Base-by-base conservation (phyloP, 2,329 filamentous ascomycete genomes). In the Aspergillus brasiliensis region DNA sequence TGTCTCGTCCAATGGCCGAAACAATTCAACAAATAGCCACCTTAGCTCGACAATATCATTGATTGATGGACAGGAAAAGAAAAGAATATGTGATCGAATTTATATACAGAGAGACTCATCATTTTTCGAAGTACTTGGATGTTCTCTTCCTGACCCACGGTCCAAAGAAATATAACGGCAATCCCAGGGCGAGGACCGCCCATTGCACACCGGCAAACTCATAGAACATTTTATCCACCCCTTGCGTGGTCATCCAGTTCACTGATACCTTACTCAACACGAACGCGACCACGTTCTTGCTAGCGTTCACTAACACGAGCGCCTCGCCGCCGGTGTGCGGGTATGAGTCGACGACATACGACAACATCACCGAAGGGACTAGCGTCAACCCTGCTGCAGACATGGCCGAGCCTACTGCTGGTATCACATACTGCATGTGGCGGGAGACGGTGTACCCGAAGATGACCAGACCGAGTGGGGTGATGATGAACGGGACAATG, bases 401-500 rank as follows among this genome's bases (percentile, higher is more conserved):
- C 37, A 76, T 69, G 2, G 73, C 69, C 3, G 64, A 64, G 0
- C 73, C 73, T 4, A 71, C 67, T 3, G 72, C 70, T 1, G 71
- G 67, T 4, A 61, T 58, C 27, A 70, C 65, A 31, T 67, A 68
- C 34, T 69, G 64, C 37, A 64, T 62, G n/a, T 65, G 49, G 1
- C 65, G 59, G 1, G 69, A 58, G 25, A 75, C 40, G 4, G 68
- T 71, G 49, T 73, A 75, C 34, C 71, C 69, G 47, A 72, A 73
- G n/a, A 75, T 64, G 23, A 75, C 62, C 2, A 76, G 67, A 8
- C 73, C 74, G 4, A 67, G 51, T 3, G 74, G 70, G n/a, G 69
- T 71, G 34, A 75, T 52, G n/a, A 76, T 46, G 47, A 78, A 72
- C 5, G 77, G 77, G 10, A 78, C 62, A 23, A 76, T 67, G 1